Conservation (phyloP, 2,329 filamentous ascomycete species). For the Elsinoe batatas region DNA sequence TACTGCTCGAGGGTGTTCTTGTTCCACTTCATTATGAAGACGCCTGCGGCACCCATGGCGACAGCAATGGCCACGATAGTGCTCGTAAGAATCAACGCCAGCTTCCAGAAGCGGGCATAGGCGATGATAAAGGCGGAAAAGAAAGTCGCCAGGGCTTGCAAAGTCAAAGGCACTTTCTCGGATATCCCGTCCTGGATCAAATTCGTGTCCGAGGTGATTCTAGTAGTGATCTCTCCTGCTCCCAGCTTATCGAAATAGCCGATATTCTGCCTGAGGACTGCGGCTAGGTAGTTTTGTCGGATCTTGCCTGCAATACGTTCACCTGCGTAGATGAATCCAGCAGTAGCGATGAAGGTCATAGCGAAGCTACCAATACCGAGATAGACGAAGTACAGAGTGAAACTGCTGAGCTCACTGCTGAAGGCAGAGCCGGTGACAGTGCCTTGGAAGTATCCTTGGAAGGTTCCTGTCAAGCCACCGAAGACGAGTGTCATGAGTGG, state of each 20-base stretch:
- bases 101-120: slow-evolving; percentile 85
- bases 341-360: slow-evolving; percentile 67
- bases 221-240: slow-evolving; percentile 84
- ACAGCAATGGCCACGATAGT: slow-evolving; percentile 71
- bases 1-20: slow-evolving; percentile 70
- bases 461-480: slow-evolving; percentile 62
- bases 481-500: slow-evolving; percentile 50
- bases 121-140: slow-evolving; percentile 82
- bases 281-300: slow-evolving; percentile 71
- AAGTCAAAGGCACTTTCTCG: slow-evolving; percentile 71
- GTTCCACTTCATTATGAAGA: slow-evolving; percentile 70
- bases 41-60: slow-evolving; percentile 63
- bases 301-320: slow-evolving; percentile 40
- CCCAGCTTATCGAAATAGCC: slow-evolving; percentile 89
- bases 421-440: slow-evolving; percentile 46
- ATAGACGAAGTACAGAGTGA: slow-evolving; percentile 78
- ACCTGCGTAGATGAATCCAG: slow-evolving; percentile 69
- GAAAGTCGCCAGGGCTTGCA: slow-evolving; percentile 72
- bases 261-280: slow-evolving; percentile 80
- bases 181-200: slow-evolving; percentile 89
- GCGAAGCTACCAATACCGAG: slow-evolving; percentile 72
- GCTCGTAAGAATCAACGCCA: slow-evolving; percentile 77
- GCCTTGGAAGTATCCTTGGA: slow-evolving; percentile 53
- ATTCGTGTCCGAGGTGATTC: slow-evolving; percentile 90
- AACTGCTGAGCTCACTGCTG: slow-evolving; percentile 46